Base-by-base conservation (phyloP, 148 eudicot genomes). In the Rhododendron molle region DNA sequence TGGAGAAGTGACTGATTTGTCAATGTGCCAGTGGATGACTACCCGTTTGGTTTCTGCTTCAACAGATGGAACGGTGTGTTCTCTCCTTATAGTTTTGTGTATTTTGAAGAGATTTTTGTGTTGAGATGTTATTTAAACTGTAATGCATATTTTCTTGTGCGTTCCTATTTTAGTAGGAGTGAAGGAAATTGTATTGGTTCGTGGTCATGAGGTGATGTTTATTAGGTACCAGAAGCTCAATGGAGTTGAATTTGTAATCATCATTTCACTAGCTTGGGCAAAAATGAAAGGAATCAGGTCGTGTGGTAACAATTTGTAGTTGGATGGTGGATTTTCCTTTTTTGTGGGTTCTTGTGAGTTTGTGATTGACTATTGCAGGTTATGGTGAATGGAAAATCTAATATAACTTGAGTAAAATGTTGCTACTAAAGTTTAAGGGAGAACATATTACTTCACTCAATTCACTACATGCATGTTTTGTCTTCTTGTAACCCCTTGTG, bases 1-100 rank as follows among this genome's bases (percentile, higher is more conserved):
- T 80, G 98, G 96, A 52, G 98, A 95, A 81, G 96, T 97, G 88
- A 95, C 98, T 28, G 99, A 95, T 90, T 86, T 97, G 85, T 97
- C 99, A 36, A 97, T 97, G 99, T 97, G 98, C 88, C 99, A 97
- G 83, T 97, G 98, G 99, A 97, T 97, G 99, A 95, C 98, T 44
- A 93, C 99, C 23, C 98, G 98, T 81, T 90, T 97, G 88, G 99
- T 95, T 84, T 94, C 99, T 77, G 96, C 96, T 73, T 95, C 99
- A 65, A 91, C 90, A 52, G 99, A 97, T 92, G 99, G 99, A 90
- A 97, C 98, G 92, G 98, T 96, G 50, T 56, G 92, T 80, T 62
- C 78, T 89, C 12, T 78, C 32, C 23, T 62, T 46, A 83, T 20
- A 62, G 54, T 71, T 86, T 73, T 85, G 49, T 36, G 36, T 56